Evolutionary conservation across 441 rosid species (phyloP).

Genomic region (Gossypium aridum): DNA sequence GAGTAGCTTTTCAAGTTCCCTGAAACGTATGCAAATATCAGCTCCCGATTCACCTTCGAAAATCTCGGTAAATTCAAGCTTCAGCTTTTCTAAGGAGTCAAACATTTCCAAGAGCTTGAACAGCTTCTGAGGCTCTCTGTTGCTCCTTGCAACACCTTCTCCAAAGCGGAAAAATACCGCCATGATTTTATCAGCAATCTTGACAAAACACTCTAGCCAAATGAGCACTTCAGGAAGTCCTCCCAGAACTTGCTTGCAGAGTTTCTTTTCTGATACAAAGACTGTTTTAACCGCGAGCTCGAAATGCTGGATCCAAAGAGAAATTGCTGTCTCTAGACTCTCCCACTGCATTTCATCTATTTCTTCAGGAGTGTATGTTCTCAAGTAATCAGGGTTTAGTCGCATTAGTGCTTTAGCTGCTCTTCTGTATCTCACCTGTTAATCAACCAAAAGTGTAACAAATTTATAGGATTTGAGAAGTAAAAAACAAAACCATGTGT

Average conservation of each 20-base stretch:
- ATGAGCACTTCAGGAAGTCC: slow-evolving; percentile 37
- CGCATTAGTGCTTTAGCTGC: slow-evolving; percentile 63
- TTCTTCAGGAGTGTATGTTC: slow-evolving; percentile 43
- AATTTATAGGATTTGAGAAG: not conserved
- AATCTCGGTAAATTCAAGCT: slow-evolving; percentile 31
- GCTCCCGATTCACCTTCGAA: slow-evolving; percentile 55
- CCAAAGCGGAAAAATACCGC: slow-evolving; percentile 69
- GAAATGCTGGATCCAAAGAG: slow-evolving; percentile 55
- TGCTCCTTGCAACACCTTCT: slow-evolving; percentile 62
- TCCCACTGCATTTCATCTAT: slow-evolving; percentile 61
- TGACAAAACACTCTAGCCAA: slow-evolving; percentile 61
- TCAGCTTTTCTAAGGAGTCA: slow-evolving; percentile 43
- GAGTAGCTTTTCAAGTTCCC: slow-evolving; percentile 52
- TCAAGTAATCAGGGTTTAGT: slow-evolving; percentile 47
- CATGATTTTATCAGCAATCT: slow-evolving; percentile 61
- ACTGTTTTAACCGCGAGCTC: slow-evolving; percentile 42
- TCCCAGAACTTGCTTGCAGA: slow-evolving; percentile 39
- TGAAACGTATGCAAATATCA: slow-evolving; percentile 41
- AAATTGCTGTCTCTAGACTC: slow-evolving; percentile 43
- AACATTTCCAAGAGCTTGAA: slow-evolving; percentile 69
- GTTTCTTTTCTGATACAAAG: slow-evolving; percentile 47
- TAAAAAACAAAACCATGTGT: not conserved
- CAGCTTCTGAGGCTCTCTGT: slow-evolving; percentile 57
- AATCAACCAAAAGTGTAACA: not conserved
- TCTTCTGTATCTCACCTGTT: slow-evolving; percentile 52